Evolutionary conservation across 495 filamentous ascomycete genomes (phyloP).

Genomic region (Neurospora tetrasperma): DNA sequence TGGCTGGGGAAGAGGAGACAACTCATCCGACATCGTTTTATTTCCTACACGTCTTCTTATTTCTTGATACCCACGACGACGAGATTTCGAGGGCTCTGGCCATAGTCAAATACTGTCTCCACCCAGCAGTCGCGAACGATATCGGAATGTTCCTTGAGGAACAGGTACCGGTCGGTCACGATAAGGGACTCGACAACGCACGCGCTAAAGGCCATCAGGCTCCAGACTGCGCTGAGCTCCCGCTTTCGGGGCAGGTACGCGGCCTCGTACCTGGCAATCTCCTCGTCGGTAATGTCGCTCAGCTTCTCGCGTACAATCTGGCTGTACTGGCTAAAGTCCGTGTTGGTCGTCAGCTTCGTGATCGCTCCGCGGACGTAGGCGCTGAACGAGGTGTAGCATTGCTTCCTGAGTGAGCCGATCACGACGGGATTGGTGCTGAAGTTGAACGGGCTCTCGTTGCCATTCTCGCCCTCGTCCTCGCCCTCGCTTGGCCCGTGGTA

Average conservation of each 20-base stretch:
- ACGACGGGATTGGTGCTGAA: slow-evolving; percentile 60
- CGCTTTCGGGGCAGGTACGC: slow-evolving; percentile 57
- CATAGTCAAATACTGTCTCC: slow-evolving; percentile 84
- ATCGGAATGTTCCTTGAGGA: slow-evolving; percentile 63
- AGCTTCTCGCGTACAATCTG: slow-evolving; percentile 50
- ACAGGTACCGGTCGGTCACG: slow-evolving; percentile 86
- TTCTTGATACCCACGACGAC: slow-evolving; percentile 84
- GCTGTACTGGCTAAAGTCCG: slow-evolving; percentile 41
- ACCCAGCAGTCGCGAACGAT: slow-evolving; percentile 73
- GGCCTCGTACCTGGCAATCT: slow-evolving; percentile 59
- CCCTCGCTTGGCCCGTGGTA: slow-evolving; percentile 24
- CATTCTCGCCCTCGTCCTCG: slow-evolving; percentile 16
- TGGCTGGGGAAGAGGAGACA: not conserved
- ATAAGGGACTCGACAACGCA: slow-evolving; percentile 79
- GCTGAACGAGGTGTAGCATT: slow-evolving; percentile 64
- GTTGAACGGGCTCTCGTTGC: slow-evolving; percentile 39
- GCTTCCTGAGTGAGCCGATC: slow-evolving; percentile 74
- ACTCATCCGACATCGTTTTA: slow-evolving; percentile 1
- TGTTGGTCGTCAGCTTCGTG: slow-evolving; percentile 55
- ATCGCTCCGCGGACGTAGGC: slow-evolving; percentile 75
- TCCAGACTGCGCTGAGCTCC: slow-evolving; percentile 80
- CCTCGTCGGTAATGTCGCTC: slow-evolving; percentile 55
- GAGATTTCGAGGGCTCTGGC: slow-evolving; percentile 76
- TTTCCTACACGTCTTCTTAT: slow-evolving; percentile 15
- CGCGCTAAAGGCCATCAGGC: slow-evolving; percentile 89